Base-by-base conservation (phyloP, 805 yeast species). In the Suhomyces kilbournensis region DNA sequence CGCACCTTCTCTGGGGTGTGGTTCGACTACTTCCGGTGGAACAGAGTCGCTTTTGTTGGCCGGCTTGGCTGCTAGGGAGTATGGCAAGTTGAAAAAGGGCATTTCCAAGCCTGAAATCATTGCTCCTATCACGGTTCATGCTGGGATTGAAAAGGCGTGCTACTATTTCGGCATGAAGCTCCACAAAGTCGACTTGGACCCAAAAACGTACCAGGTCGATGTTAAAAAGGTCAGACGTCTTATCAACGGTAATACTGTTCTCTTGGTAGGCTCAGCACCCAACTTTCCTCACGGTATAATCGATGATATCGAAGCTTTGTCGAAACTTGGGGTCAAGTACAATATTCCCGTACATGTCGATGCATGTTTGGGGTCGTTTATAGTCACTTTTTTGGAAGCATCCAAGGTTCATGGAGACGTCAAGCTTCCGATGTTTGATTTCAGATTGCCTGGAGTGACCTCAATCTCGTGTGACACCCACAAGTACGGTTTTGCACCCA, bases 391-490 rank as follows among this genome's bases (percentile, higher is more conserved):
- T 63, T 79, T 88, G 72, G 84, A 82, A 53, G 80, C 81, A 52
- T 80, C 90, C 2, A 53, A 55, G 20, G 71, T 73, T 12, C 75
- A 71, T 49, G 88, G 88, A 2, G 75, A 70, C 47, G 66, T 68
- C 3, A 51, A 42, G 38, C 57, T 74, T 2, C 86, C 88, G 5
- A 63, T 72, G 10, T 92, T 93, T 70, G 98, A 94, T 67, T 93
- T 93, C 72, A 75, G 93, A 57, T 77, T 90, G 2, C 86, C 90
- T 0, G 94, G 79, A 30, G 98, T 94, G n/a, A 94, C 98, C 0
- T 91, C 97, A 2, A 93, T 93, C 53, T 89, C 97, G n/a, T 94
- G 98, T 71, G 99, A 93, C 67, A 93, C 99, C n/a, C 99, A 93
- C 76, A 93, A 93, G 69, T 93, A 93, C 65, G 99, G 98, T 1